phyloP scores from a whole-genome alignment of 805 yeast genomes.

The Wickerhamomyces rabaulensis region DNA sequence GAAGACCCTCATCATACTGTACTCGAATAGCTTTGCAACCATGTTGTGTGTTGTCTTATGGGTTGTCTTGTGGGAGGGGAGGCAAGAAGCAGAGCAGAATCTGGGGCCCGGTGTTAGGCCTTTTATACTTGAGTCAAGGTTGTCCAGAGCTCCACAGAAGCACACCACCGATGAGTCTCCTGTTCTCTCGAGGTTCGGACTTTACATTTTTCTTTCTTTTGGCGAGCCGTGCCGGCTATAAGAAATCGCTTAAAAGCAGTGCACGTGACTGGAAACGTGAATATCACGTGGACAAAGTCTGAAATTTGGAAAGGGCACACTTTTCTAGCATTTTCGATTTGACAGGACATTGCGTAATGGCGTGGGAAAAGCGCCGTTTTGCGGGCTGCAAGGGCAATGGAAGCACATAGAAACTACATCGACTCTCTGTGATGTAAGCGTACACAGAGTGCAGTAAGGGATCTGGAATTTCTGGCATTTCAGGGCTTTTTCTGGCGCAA shows the following conservation, averaged over 20 bases:
- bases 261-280: not conserved
- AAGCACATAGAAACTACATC: no score
- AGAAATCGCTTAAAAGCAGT: not conserved
- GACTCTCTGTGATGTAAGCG: no score
- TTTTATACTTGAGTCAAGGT: not conserved
- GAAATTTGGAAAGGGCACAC: no score
- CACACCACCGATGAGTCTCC: not conserved
- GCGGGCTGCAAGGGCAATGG: no score
- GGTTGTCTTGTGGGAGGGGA: not conserved
- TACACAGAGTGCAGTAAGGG: no score
- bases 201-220: not conserved
- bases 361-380: no score
- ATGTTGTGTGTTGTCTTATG: not conserved
- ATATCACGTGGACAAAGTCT: not conserved
- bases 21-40: not conserved
- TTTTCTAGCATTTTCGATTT: no score
- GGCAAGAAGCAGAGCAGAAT: not conserved
- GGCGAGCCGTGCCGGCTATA: not conserved
- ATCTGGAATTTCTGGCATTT: no score
- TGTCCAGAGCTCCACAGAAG: not conserved
- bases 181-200: not conserved
- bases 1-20: not conserved
- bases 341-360: no score
- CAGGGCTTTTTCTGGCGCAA: no score
- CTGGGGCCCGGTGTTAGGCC: not conserved